These are phyloP conservation scores for Trichophyton benhamiae DNA, from an alignment of 2,329 filamentous ascomycete species.

Conservation along the genomic window DNA sequence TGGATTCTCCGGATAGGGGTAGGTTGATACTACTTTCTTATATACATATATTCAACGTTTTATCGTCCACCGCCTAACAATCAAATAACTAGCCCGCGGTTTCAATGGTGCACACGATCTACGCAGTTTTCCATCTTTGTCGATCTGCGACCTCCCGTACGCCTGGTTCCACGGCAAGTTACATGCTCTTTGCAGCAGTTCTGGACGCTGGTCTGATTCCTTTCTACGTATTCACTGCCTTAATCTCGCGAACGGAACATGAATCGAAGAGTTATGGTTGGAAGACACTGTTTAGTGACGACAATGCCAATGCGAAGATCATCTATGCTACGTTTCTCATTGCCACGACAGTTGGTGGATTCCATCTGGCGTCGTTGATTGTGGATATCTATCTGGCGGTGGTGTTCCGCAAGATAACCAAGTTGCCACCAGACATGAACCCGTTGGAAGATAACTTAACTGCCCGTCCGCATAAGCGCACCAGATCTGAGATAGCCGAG, in stretches of 20 bases:
- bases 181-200: constrained; percentile 70
- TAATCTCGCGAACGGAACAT: constrained; percentile 43
- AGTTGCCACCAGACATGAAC: constrained; percentile 87
- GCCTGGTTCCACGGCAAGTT: constrained; percentile 70
- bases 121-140: constrained; percentile 69
- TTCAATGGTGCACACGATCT: constrained; percentile 57
- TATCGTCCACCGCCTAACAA: constrained; percentile 6
- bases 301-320: constrained; percentile 46
- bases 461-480: constrained; percentile 61
- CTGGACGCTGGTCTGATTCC: constrained; percentile 57
- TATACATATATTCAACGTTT: neutral
- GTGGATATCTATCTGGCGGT: constrained; percentile 64
- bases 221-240: constrained; percentile 49
- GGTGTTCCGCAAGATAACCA: constrained; percentile 69
- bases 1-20: constrained; percentile 71
- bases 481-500: constrained; percentile 49
- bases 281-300: constrained; percentile 53
- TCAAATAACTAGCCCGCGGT: constrained; percentile 53
- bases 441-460: constrained; percentile 79
- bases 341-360: constrained; percentile 48
- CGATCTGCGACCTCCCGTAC: constrained; percentile 58
- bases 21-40: constrained; percentile 26
- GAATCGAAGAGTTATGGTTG: constrained; percentile 41
- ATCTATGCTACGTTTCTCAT: constrained; percentile 56
- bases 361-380: constrained; percentile 59